These are phyloP conservation scores for Teratosphaeria viscida DNA, from an alignment of 2,329 filamentous ascomycete genomes.

Conservation along the genomic window DNA sequence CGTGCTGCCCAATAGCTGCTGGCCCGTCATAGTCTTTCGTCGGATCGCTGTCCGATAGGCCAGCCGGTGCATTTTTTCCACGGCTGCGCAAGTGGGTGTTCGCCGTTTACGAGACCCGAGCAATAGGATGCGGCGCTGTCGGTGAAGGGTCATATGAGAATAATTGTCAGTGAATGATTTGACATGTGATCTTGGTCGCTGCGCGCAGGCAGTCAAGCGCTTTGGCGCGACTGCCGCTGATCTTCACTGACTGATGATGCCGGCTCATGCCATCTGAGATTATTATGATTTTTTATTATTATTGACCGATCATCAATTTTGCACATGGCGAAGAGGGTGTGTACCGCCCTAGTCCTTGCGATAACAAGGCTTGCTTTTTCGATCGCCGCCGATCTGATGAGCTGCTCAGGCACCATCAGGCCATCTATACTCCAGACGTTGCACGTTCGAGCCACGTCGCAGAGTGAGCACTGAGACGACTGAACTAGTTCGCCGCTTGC, in stretches of 20 bases:
- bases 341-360: background rate
- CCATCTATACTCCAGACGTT: background rate
- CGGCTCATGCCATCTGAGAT: no score
- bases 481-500: background rate
- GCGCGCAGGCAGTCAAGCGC: background rate
- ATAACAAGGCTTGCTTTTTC: background rate
- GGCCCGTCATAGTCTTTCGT: background rate
- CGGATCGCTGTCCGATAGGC: background rate
- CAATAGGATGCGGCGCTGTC: background rate
- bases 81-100: background rate
- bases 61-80: background rate
- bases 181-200: background rate
- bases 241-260: no score
- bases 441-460: background rate
- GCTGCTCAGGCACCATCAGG: background rate
- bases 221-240: background rate
- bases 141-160: no score
- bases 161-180: no score
- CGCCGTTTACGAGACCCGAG: background rate
- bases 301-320: background rate
- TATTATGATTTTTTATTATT: no score
- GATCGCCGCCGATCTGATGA: background rate
- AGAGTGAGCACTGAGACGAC: background rate
- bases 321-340: background rate
- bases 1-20: background rate